Evolutionary conservation across 2,329 filamentous ascomycete species (phyloP).

Genomic region (Trichoderma atroviride): DNA sequence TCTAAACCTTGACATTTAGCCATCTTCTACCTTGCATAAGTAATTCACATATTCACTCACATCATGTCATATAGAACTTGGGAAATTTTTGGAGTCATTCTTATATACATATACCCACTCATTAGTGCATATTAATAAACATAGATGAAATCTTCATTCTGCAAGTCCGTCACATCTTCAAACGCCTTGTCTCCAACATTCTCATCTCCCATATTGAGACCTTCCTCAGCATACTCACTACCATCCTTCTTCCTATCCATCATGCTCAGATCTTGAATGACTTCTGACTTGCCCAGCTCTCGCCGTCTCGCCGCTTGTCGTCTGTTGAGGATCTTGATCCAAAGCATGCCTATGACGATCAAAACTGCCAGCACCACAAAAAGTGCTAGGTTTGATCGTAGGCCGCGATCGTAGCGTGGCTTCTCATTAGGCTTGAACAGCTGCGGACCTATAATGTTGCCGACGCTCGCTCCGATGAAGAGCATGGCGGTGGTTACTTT

Average conservation of each 20-base stretch:
- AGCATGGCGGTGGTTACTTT: slow-evolving; percentile 64
- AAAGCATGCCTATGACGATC: slow-evolving; percentile 40
- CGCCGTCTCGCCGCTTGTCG: slow-evolving; percentile 46
- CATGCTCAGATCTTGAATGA: slow-evolving; percentile 59
- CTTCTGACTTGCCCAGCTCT: slow-evolving; percentile 43
- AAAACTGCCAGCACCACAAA: slow-evolving; percentile 60
- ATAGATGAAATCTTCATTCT: slow-evolving; percentile 66
- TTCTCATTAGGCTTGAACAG: slow-evolving; percentile 61
- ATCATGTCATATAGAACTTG: not conserved
- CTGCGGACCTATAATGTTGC: slow-evolving; percentile 67
- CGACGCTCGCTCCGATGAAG: slow-evolving; percentile 63
- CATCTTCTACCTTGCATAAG: not conserved
- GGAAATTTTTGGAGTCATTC: not conserved
- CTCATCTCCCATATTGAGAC: slow-evolving; percentile 29
- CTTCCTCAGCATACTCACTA: slow-evolving; percentile 31
- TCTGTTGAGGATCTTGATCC: slow-evolving; percentile 53
- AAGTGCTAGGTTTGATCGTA: slow-evolving; percentile 61
- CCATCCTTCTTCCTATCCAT: slow-evolving; percentile 33
- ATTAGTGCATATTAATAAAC: slow-evolving; percentile 42
- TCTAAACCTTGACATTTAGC: not conserved
- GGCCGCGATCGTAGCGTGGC: slow-evolving; percentile 59
- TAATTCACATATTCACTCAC: not conserved
- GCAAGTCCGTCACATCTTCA: slow-evolving; percentile 57
- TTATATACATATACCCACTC: slow-evolving; percentile 15
- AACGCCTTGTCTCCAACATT: slow-evolving; percentile 46